These are phyloP conservation scores for Ambrosia artemisiifolia DNA, from an alignment of 129 eudicot genomes.

Conservation along the genomic window DNA sequence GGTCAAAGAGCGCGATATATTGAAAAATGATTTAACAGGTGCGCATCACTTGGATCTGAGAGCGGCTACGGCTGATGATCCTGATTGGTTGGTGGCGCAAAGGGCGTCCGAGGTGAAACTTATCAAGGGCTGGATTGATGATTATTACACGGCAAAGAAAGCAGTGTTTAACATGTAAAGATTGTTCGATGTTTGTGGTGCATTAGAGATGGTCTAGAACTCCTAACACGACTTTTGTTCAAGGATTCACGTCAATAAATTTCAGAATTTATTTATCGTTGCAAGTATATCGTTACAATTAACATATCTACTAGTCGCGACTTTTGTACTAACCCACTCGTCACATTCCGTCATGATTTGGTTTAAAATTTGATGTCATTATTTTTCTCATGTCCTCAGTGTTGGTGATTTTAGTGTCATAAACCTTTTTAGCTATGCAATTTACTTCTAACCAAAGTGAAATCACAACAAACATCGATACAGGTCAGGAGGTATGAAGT, in stretches of 20 bases:
- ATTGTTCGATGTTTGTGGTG: background rate
- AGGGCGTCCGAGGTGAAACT: constrained; percentile 55
- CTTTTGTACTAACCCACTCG: too few relatives aligned
- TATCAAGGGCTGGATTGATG: constrained; percentile 63
- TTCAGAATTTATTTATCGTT: background rate
- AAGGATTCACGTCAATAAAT: background rate
- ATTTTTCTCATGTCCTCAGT: too few relatives aligned
- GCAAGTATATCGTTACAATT: background rate
- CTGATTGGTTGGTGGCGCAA: constrained; percentile 87
- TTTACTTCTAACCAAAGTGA: too few relatives aligned
- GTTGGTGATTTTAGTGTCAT: too few relatives aligned
- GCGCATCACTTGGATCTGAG: constrained; percentile 97
- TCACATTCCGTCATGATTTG: too few relatives aligned
- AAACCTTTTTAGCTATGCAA: too few relatives aligned
- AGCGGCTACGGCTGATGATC: constrained; percentile 65
- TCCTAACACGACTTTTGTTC: constrained; percentile 1
- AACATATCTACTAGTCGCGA: too few relatives aligned
- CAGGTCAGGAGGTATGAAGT: too few relatives aligned
- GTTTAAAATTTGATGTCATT: too few relatives aligned
- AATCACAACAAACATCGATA: too few relatives aligned
- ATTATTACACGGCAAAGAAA: constrained; percentile 37
- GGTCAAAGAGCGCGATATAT: background rate
- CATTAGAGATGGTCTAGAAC: background rate
- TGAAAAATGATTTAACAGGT: constrained; percentile 32
- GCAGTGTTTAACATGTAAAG: constrained; percentile 29